Evolutionary conservation across 2,329 filamentous ascomycete species (phyloP), one percentile per base, ranked within the genome.

Genomic region (Nemania sp.): DNA sequence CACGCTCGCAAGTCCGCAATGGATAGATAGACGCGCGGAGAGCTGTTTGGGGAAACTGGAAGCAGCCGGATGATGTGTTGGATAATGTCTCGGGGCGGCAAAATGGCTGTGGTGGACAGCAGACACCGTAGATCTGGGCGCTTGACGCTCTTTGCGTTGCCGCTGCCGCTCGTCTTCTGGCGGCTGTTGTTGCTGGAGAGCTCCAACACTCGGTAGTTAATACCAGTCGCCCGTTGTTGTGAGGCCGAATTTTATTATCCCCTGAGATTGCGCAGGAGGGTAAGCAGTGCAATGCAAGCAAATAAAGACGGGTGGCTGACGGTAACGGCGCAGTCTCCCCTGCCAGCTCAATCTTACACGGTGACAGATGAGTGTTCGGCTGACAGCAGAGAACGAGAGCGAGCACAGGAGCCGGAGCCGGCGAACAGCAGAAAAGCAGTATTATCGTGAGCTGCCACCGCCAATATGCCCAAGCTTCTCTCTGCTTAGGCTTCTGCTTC

Each of bases 11-110:
- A 54, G 49, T 33, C 34, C 42, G 33, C 33, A 41, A 47, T 22
- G 42, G 47, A 43, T 14, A 22, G 53, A 42, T 58, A 50, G 50
- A 53, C 61, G 61, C 62, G 58, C 56, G 62, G 62, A 57, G 64
- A 64, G 56, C 61, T 61, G 41, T 57, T 58, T 54, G 48, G 41
- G 63, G 61, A 57, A 60, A 59, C 60, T 53, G 56, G 30, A 50
- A 59, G 56, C n/a, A 50, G 47, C 56, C 59, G 64, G 53, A 54
- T 60, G 62, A 65, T 63, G 57, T 62, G 54, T 52, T 63, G 63
- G 62, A 54, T 64, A 65, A 65, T 64, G 49, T 61, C 49, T 33
- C 24, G 22, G 39, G 42, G 58, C 52, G 46, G 61, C 58, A 66
- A 59, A 49, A 56, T 58, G 30, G 54, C 47, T 46, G n/a, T n/a